phyloP scores from a whole-genome alignment of 352 stramenopile species.

The Peronospora tabacina region DNA sequence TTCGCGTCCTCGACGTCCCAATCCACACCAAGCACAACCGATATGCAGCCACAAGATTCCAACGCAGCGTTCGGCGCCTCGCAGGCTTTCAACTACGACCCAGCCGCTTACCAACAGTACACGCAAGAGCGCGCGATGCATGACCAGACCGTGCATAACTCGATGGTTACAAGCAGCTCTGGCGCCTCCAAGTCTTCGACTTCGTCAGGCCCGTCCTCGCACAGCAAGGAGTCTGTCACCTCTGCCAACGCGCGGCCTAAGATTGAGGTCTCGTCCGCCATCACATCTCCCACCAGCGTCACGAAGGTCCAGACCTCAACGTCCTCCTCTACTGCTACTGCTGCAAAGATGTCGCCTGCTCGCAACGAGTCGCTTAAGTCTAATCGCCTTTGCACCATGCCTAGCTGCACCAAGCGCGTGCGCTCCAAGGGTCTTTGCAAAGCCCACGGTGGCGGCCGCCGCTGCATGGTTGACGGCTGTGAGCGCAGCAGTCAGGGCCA shows the following conservation, averaged over 20 bases:
- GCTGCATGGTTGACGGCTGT: slow-evolving; percentile 78
- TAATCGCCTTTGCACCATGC: slow-evolving; percentile 75
- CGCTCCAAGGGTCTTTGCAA: slow-evolving; percentile 82
- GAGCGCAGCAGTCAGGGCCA: slow-evolving; percentile 76
- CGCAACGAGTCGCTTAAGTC: slow-evolving; percentile 68
- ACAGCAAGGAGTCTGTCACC: slow-evolving; percentile 7
- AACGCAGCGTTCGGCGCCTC: slow-evolving; percentile 27
- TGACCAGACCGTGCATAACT: slow-evolving; percentile 29
- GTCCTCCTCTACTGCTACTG: background rate
- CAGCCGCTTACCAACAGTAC: slow-evolving; percentile 45
- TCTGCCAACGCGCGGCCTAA: slow-evolving; percentile 15
- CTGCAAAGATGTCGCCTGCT: slow-evolving; percentile 5
- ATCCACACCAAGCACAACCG: slow-evolving; percentile 11
- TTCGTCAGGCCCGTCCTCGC: background rate
- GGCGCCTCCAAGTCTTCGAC: slow-evolving; percentile 5
- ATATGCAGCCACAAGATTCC: slow-evolving; percentile 33
- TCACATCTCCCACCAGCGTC: slow-evolving; percentile 23
- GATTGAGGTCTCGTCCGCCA: slow-evolving; percentile 9
- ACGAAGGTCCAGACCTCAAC: slow-evolving; percentile 11
- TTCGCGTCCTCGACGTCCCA: slow-evolving; percentile 33
- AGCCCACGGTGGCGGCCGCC: slow-evolving; percentile 64
- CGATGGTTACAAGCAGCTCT: slow-evolving; percentile 12
- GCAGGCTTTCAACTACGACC: slow-evolving; percentile 43
- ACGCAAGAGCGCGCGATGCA: slow-evolving; percentile 31
- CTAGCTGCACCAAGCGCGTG: slow-evolving; percentile 76